phyloP scores from a whole-genome alignment of 2,329 filamentous ascomycete species.

The Phoma sp. region DNA sequence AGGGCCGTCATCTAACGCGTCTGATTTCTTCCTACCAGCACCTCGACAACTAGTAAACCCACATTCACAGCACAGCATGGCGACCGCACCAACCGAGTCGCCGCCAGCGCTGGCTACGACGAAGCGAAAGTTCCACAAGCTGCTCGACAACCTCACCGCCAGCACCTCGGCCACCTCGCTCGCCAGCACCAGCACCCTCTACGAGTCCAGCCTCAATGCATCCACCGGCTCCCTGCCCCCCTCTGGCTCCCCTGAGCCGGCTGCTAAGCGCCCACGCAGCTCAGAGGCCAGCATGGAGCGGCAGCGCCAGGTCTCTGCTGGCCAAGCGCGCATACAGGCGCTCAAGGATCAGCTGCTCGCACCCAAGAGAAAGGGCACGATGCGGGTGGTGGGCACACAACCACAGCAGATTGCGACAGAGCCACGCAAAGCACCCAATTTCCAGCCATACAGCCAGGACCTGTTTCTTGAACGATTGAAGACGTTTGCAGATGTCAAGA shows the following conservation, averaged over 20 bases:
- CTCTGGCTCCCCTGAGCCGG: constrained; percentile 36
- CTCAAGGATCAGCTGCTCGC: constrained; percentile 44
- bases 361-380: constrained; percentile 35
- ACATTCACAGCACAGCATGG: constrained; percentile 13
- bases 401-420: constrained; percentile 30
- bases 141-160: constrained; percentile 64
- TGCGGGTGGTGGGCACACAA: constrained; percentile 41
- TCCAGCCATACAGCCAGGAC: constrained; percentile 83
- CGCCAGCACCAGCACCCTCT: constrained; percentile 32
- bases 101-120: constrained; percentile 70
- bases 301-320: constrained; percentile 35
- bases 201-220: constrained; percentile 42
- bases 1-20: not conserved
- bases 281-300: constrained; percentile 38
- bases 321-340: constrained; percentile 39
- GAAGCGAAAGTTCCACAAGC: constrained; percentile 82
- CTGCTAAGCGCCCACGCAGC: constrained; percentile 44
- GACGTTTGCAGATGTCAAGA: constrained; percentile 88
- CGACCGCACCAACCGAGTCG: constrained; percentile 20
- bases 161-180: constrained; percentile 55
- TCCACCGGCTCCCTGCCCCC: constrained; percentile 38
- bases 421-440: constrained; percentile 64
- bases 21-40: not conserved
- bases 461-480: constrained; percentile 81
- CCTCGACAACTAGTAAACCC: not conserved